Conservation (phyloP, 1,284 basidiomycete species). For the Apiotrichum siamense region DNA sequence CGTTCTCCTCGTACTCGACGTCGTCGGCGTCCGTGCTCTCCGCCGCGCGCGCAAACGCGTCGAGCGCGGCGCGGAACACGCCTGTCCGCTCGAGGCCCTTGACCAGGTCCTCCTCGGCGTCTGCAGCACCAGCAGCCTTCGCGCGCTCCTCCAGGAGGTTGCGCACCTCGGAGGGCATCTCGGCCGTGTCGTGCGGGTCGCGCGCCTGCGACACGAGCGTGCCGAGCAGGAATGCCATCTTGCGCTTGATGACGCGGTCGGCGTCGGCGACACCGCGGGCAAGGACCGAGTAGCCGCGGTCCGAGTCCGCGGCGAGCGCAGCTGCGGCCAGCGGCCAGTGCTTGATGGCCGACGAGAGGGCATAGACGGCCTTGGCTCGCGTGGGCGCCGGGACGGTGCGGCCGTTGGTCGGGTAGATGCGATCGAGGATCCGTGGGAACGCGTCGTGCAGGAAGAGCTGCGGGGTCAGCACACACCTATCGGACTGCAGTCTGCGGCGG, state of each 20-base stretch:
- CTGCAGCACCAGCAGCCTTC: slow-evolving; percentile 7
- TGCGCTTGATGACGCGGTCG: slow-evolving; percentile 70
- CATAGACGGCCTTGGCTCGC: slow-evolving; percentile 79
- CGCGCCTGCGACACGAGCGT: slow-evolving; percentile 64
- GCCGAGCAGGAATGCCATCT: slow-evolving; percentile 76
- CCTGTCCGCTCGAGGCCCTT: slow-evolving; percentile 21
- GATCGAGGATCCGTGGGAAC: slow-evolving; percentile 59
- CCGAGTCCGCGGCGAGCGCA: slow-evolving; percentile 13
- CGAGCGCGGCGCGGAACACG: slow-evolving; percentile 16
- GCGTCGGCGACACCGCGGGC: slow-evolving; percentile 55
- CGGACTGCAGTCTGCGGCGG: not conserved
- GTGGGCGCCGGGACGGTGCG: slow-evolving; percentile 13
- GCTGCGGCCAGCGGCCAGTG: slow-evolving; percentile 50
- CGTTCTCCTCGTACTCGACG: slow-evolving; percentile 74
- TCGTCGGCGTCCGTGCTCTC: slow-evolving; percentile 63
- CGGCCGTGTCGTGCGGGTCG: slow-evolving; percentile 49
- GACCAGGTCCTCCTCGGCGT: slow-evolving; percentile 26
- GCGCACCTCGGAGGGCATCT: slow-evolving; percentile 39
- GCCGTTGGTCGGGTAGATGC: slow-evolving; percentile 52
- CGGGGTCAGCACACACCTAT: slow-evolving; percentile 4
- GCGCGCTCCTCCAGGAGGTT: slow-evolving; percentile 28
- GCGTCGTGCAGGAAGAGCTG: slow-evolving; percentile 71
- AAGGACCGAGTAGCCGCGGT: slow-evolving; percentile 29
- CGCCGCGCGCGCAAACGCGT: slow-evolving; percentile 54
- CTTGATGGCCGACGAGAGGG: slow-evolving; percentile 76